phyloP scores from a whole-genome alignment of 495 filamentous ascomycete genomes.

The Aspergillus affinis region DNA sequence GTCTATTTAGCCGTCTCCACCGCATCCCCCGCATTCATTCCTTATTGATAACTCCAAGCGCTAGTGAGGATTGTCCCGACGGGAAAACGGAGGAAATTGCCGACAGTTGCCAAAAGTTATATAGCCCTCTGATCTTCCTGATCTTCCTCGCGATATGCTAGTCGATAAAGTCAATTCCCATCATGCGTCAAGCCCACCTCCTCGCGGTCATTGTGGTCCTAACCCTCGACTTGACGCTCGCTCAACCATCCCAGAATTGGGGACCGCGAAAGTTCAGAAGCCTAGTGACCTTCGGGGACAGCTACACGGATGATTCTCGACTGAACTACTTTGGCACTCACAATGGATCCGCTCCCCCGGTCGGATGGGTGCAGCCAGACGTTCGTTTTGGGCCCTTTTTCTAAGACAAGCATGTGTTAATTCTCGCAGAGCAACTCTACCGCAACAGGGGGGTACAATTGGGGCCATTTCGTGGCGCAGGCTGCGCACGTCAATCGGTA shows the following conservation, averaged over 20 bases:
- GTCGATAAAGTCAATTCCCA: background rate
- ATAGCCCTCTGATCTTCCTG: background rate
- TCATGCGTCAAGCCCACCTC: background rate
- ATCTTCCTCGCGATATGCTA: background rate
- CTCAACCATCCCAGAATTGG: constrained; percentile 23
- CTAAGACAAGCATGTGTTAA: background rate
- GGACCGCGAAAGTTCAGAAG: constrained; percentile 44
- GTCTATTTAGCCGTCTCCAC: background rate
- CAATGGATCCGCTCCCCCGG: constrained; percentile 58
- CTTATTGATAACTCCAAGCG: background rate
- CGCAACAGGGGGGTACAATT: constrained; percentile 63
- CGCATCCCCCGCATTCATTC: background rate
- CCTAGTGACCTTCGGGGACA: constrained; percentile 67
- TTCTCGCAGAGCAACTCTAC: constrained; percentile 41
- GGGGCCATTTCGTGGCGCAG: constrained; percentile 61
- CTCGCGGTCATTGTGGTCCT: constrained; percentile 4
- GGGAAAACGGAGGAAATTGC: background rate
- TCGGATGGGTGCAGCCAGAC: constrained; percentile 50
- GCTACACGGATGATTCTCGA: constrained; percentile 71
- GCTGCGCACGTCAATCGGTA: constrained; percentile 59
- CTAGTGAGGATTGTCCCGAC: too few species aligned
- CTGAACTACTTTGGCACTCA: constrained; percentile 58
- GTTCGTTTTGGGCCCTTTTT: constrained; percentile 24
- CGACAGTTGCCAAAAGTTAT: background rate
- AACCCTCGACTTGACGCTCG: background rate